Evolutionary conservation across 2,329 filamentous ascomycete species (phyloP).

Genomic region (Fusarium equiseti): DNA sequence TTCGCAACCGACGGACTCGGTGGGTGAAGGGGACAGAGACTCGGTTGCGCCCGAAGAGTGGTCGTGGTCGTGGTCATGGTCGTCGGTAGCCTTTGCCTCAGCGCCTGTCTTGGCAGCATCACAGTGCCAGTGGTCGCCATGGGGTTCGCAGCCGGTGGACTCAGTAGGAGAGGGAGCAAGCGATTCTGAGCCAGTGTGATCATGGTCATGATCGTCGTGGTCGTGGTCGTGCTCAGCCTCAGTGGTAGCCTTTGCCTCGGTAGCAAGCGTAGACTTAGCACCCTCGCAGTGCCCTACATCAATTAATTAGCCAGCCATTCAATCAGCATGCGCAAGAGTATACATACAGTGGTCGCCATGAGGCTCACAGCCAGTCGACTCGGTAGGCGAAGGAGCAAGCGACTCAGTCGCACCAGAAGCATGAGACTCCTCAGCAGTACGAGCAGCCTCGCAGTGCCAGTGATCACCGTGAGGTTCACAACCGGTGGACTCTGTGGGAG

Average conservation of each 20-base stretch:
- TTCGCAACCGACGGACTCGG: conserved; percentile 43
- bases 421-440: conserved; percentile 18
- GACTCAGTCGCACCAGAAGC: conserved; percentile 15
- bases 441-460: conserved; percentile 43
- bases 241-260: conserved; percentile 11
- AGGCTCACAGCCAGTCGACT: conserved; percentile 39
- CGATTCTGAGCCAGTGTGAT: conserved; percentile 1
- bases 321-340: neutral
- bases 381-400: conserved; percentile 37
- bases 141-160: conserved; percentile 41
- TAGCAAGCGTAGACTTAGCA: conserved; percentile 21
- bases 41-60: conserved; percentile 27
- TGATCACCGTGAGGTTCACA: conserved; percentile 44
- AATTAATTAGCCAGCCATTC: neutral
- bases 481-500: conserved; percentile 44
- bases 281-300: conserved; percentile 42
- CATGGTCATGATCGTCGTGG: conserved; percentile 5
- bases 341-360: conserved; percentile 42
- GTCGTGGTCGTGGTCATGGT: conserved; percentile 6
- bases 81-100: conserved; percentile 24
- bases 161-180: conserved; percentile 41
- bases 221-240: conserved; percentile 16
- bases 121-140: conserved; percentile 46
- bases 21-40: conserved; percentile 32
- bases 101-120: conserved; percentile 38